These are phyloP conservation scores for Boletus albobrunnescens DNA, from an alignment of 1,284 basidiomycete genomes.

Conservation along the genomic window DNA sequence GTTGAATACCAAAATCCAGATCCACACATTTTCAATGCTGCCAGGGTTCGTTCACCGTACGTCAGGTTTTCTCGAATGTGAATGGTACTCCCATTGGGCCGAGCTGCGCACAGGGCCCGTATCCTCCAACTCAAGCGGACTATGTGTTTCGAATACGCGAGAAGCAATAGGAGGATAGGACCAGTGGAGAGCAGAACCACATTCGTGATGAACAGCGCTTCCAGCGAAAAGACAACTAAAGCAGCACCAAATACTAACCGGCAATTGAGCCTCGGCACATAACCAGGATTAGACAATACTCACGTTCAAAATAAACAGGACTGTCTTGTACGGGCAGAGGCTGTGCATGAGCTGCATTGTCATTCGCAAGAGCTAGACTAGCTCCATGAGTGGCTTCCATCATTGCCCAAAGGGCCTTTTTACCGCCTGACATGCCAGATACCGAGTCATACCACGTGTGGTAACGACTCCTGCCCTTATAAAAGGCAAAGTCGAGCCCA, in stretches of 20 bases:
- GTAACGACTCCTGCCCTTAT: conserved; percentile 63
- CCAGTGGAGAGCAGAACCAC: conserved; percentile 58
- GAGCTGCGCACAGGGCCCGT: conserved; percentile 19
- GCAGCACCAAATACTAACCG: conserved; percentile 55
- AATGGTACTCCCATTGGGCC: conserved; percentile 5
- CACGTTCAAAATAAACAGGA: conserved; percentile 72
- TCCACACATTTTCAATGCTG: conserved; percentile 19
- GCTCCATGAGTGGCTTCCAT: conserved; percentile 59
- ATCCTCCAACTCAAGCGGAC: conserved; percentile 13
- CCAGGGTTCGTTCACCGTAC: conserved; percentile 9
- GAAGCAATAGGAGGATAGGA: conserved; percentile 49
- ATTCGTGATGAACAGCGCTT: conserved; percentile 51
- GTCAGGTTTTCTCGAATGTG: conserved; percentile 7
- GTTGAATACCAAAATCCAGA: conserved; percentile 40
- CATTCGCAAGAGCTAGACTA: conserved; percentile 50
- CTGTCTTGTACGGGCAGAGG: conserved; percentile 20
- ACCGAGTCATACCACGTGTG: conserved; percentile 67
- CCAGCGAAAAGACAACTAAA: conserved; percentile 53
- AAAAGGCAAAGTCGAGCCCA: conserved; percentile 73
- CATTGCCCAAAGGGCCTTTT: conserved; percentile 67
- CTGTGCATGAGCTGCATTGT: conserved; percentile 24
- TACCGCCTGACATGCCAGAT: conserved; percentile 48
- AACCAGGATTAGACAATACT: conserved; percentile 25
- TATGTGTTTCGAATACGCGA: conserved; percentile 38
- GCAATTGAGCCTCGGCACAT: neutral